phyloP scores from a whole-genome alignment of 345 rosid species.

The Pugionium cornutum region DNA sequence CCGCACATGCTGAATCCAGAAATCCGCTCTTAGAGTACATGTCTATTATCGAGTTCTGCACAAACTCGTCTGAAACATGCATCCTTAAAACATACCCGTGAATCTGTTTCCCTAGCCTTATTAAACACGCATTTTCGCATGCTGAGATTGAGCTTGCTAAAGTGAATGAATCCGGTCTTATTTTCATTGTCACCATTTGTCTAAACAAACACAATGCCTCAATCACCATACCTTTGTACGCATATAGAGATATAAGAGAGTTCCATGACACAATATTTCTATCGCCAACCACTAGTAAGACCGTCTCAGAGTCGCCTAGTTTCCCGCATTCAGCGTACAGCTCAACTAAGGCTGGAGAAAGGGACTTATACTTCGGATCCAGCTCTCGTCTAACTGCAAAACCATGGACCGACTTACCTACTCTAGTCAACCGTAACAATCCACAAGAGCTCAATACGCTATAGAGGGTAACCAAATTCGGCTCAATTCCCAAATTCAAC shows the following conservation, averaged over 20 bases:
- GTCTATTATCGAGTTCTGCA: slow-evolving; percentile 54
- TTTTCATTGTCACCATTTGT: slow-evolving; percentile 52
- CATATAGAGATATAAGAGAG: slow-evolving; percentile 61
- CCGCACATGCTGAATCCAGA: slow-evolving; percentile 45
- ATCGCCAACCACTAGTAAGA: slow-evolving; percentile 47
- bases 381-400: slow-evolving; percentile 49
- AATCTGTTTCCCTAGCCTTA: slow-evolving; percentile 63
- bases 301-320: slow-evolving; percentile 46
- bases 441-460: slow-evolving; percentile 67
- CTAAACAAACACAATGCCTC: slow-evolving; percentile 53
- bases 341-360: slow-evolving; percentile 68
- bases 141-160: slow-evolving; percentile 69
- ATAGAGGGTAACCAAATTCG: slow-evolving; percentile 64
- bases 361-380: slow-evolving; percentile 46
- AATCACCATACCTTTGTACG: slow-evolving; percentile 49
- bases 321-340: slow-evolving; percentile 62
- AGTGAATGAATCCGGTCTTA: slow-evolving; percentile 67
- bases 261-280: slow-evolving; percentile 68
- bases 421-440: slow-evolving; percentile 53
- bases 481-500: slow-evolving; percentile 46
- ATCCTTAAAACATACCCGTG: slow-evolving; percentile 58
- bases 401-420: slow-evolving; percentile 77
- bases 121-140: slow-evolving; percentile 53
- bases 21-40: slow-evolving; percentile 67
- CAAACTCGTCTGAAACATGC: slow-evolving; percentile 50